phyloP scores from a whole-genome alignment of 1,139 yeast genomes.

The Arxiozyma heterogenica region DNA sequence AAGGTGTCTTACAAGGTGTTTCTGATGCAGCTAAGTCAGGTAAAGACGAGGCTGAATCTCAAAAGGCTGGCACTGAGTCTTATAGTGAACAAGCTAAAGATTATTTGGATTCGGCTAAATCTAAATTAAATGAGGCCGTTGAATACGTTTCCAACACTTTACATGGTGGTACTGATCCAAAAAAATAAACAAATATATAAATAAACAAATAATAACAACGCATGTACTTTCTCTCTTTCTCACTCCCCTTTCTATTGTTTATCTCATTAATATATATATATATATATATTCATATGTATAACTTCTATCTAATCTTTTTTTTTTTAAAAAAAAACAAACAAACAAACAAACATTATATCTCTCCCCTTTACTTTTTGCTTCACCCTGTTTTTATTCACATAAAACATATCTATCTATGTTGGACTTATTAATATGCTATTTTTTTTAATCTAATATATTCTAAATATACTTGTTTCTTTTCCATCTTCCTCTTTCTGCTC shows the following conservation, averaged over 20 bases:
- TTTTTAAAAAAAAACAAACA: too few relatives aligned
- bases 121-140: constrained; percentile 49
- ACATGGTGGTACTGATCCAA: constrained; percentile 40
- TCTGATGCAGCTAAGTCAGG: constrained; percentile 50
- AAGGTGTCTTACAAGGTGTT: constrained; percentile 58
- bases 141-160: constrained; percentile 50
- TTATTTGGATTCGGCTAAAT: constrained; percentile 56
- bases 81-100: constrained; percentile 49
- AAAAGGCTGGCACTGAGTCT: constrained; percentile 28
- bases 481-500: too few relatives aligned
- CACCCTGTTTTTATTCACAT: too few relatives aligned
- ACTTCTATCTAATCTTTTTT: too few relatives aligned
- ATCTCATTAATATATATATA: background rate
- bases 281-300: background rate
- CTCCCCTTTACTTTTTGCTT: too few relatives aligned
- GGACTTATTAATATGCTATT: constrained; percentile 8
- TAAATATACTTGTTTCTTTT: background rate
- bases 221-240: too few relatives aligned
- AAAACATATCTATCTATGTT: too few relatives aligned
- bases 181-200: background rate
- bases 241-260: background rate
- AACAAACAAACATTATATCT: too few relatives aligned
- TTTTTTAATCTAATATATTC: constrained; percentile 30
- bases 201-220: background rate
- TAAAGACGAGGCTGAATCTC: constrained; percentile 39